Evolutionary conservation across 2,329 filamentous ascomycete genomes (phyloP).

Genomic region (Ceratocystis lukuohia): DNA sequence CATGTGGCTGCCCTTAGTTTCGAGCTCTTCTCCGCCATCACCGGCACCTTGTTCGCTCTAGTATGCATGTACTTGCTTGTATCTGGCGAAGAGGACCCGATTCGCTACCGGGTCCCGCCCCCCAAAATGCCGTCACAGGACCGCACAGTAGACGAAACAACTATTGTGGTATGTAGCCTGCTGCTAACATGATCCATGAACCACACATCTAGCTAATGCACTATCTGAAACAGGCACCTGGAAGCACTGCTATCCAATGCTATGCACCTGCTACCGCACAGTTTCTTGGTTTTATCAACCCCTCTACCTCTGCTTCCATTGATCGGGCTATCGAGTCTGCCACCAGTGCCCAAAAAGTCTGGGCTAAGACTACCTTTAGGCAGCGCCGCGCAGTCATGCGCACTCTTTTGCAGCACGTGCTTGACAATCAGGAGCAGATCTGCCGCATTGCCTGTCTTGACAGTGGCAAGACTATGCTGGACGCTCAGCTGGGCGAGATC

Average conservation of each 20-base stretch:
- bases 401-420: constrained; percentile 66
- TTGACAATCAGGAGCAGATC: constrained; percentile 81
- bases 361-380: constrained; percentile 64
- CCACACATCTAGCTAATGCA: neutral
- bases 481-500: constrained; percentile 88
- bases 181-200: neutral
- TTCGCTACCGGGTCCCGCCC: constrained; percentile 46
- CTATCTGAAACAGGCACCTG: constrained; percentile 34
- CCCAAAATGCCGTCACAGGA: constrained; percentile 49
- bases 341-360: constrained; percentile 58
- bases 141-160: constrained; percentile 44
- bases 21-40: constrained; percentile 24
- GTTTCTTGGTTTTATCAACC: constrained; percentile 65
- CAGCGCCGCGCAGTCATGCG: constrained; percentile 67
- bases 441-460: constrained; percentile 77
- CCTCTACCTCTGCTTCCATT: constrained; percentile 62
- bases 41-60: constrained; percentile 26
- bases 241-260: constrained; percentile 60
- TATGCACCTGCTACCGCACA: constrained; percentile 83
- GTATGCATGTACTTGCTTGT: constrained; percentile 25
- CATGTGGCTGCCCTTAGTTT: constrained; percentile 20
- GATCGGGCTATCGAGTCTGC: constrained; percentile 66
- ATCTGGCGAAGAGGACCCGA: constrained; percentile 30
- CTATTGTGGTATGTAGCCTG: constrained; percentile 39
- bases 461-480: constrained; percentile 90